Evolutionary conservation across 208 protist species (phyloP).

Genomic region (Phytomonas serpens): DNA sequence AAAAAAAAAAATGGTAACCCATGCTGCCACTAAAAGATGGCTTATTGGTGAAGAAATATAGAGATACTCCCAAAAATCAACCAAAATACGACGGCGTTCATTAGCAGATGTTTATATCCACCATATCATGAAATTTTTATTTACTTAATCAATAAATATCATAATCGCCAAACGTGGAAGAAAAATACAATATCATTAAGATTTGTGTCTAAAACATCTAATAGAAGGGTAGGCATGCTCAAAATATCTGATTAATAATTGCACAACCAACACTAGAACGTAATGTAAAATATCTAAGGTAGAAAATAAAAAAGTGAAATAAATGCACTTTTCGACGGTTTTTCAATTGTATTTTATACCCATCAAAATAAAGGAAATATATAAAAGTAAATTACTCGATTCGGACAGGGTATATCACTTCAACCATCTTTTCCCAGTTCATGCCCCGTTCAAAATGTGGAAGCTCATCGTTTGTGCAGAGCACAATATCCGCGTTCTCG

Average conservation of each 20-base stretch:
- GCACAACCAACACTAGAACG: neutral
- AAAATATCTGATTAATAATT: constrained; percentile 5
- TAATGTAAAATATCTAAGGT: constrained; percentile 5
- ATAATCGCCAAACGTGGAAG: neutral
- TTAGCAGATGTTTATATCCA: neutral
- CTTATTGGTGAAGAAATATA: neutral
- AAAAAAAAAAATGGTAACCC: constrained; percentile 7
- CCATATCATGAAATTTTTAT: neutral
- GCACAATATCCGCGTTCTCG: constrained; percentile 48
- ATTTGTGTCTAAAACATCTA: constrained; percentile 6
- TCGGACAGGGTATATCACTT: constrained; percentile 73
- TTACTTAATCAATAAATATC: constrained; percentile 8
- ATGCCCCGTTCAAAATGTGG: constrained; percentile 22
- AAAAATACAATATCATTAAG: constrained; percentile 2
- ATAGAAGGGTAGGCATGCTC: constrained; percentile 2
- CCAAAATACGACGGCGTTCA: neutral
- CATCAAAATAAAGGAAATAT: neutral
- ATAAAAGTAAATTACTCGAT: constrained; percentile 22
- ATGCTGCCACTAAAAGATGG: constrained; percentile 1
- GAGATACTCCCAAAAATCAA: neutral
- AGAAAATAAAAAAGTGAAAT: constrained; percentile 3
- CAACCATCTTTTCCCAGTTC: constrained; percentile 78
- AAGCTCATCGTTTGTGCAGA: constrained; percentile 65
- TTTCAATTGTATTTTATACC: neutral
- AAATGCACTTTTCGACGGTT: neutral